These are phyloP conservation scores for Glaciozyma martinii DNA, from an alignment of 768 basidiomycete species.

Conservation along the genomic window DNA sequence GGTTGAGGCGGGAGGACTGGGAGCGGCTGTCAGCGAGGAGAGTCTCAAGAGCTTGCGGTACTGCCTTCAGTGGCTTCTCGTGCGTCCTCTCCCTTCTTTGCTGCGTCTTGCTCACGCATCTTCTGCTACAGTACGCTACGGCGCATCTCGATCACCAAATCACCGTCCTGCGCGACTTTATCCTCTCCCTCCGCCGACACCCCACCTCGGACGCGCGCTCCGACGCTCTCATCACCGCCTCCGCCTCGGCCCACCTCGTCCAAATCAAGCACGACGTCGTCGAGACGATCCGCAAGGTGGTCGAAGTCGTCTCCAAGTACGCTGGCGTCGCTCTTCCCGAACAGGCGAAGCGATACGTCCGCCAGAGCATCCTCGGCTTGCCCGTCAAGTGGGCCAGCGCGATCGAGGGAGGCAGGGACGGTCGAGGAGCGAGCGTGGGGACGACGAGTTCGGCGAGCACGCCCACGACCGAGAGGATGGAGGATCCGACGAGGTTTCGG, in stretches of 20 bases:
- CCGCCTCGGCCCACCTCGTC: conserved; percentile 54
- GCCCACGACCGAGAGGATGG: conserved; percentile 15
- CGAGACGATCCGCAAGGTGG: conserved; percentile 79
- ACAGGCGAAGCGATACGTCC: conserved; percentile 63
- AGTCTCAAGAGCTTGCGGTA: conserved; percentile 78
- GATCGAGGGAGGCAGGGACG: conserved; percentile 37
- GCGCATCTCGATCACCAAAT: conserved; percentile 80
- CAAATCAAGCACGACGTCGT: conserved; percentile 72
- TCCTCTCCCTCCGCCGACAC: conserved; percentile 47
- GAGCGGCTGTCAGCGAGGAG: conserved; percentile 82
- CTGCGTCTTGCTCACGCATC: conserved; percentile 9
- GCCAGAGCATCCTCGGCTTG: conserved; percentile 67
- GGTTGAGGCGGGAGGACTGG: conserved; percentile 66
- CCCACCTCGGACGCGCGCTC: conserved; percentile 34
- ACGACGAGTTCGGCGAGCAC: conserved; percentile 1
- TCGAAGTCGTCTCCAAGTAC: conserved; percentile 75
- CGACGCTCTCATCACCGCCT: conserved; percentile 41
- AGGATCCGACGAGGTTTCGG: neutral
- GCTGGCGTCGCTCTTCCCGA: conserved; percentile 80
- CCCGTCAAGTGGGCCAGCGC: conserved; percentile 66
- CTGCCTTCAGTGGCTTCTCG: conserved; percentile 71
- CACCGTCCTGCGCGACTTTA: conserved; percentile 71
- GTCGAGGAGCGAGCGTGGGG: conserved; percentile 3
- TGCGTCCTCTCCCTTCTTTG: neutral
- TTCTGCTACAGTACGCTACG: conserved; percentile 62